phyloP scores from a whole-genome alignment of 345 rosid genomes.

The Gossypium thurberi region DNA sequence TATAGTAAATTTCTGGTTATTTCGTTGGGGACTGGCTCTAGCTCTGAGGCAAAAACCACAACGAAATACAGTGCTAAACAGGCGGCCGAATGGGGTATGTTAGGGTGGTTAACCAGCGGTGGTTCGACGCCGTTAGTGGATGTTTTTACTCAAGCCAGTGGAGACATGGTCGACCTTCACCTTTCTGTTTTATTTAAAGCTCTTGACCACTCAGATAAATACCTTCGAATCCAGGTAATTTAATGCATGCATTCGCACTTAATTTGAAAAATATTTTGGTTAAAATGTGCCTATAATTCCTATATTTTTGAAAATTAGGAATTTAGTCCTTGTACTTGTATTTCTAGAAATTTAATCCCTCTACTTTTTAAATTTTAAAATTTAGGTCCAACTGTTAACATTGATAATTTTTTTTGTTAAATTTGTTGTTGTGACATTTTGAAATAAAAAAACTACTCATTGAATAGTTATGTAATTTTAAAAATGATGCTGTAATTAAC shows the following conservation, averaged over 20 bases:
- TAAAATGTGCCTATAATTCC: no score
- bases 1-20: conserved; percentile 43
- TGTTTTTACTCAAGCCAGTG: conserved; percentile 53
- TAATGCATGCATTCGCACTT: background rate
- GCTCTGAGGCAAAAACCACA: conserved; percentile 14
- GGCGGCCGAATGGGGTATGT: conserved; percentile 53
- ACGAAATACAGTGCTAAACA: conserved; percentile 34
- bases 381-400: no score
- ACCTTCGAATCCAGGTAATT: conserved; percentile 42
- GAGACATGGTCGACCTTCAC: conserved; percentile 61
- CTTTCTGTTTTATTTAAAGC: conserved; percentile 43
- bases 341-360: no score
- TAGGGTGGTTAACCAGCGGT: conserved; percentile 52
- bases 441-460: no score
- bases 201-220: conserved; percentile 29
- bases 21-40: conserved; percentile 53
- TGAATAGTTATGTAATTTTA: no score
- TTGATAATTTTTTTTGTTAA: no score
- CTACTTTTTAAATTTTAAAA: no score
- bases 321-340: no score
- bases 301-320: no score
- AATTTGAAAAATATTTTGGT: no score
- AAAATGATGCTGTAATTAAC: no score
- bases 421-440: no score
- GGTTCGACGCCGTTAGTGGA: conserved; percentile 49